Evolutionary conservation across 106 monocot genomes (phyloP).

Genomic region (Dioscorea zingiberensis): DNA sequence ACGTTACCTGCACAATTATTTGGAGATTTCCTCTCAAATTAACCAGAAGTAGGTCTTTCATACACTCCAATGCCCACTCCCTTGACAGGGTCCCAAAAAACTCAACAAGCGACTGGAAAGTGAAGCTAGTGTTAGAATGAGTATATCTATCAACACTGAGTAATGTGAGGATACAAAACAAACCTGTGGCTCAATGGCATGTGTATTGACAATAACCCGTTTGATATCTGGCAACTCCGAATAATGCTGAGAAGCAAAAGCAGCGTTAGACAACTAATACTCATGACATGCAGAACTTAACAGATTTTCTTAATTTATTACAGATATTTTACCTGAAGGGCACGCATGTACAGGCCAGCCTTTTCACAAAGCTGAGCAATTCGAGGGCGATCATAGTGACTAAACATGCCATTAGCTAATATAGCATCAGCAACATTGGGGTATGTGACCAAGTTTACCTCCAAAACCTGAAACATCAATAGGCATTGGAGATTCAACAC

Average conservation of each 20-base stretch:
- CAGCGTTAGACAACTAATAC: not conserved
- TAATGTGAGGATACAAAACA: slow-evolving; percentile 12
- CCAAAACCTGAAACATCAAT: slow-evolving; percentile 55
- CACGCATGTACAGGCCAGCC: slow-evolving; percentile 86
- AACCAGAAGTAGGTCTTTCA: slow-evolving; percentile 94
- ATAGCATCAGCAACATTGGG: slow-evolving; percentile 99
- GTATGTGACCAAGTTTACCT: slow-evolving; percentile 97
- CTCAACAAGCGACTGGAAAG: slow-evolving; percentile 77
- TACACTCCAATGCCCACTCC: slow-evolving; percentile 98
- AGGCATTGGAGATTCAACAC: not conserved
- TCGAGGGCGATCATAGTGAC: slow-evolving; percentile 95
- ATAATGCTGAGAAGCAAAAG: slow-evolving; percentile 62
- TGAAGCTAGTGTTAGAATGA: not conserved
- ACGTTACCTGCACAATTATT: slow-evolving; percentile 88
- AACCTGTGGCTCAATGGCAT: slow-evolving; percentile 99
- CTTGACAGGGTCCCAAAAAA: slow-evolving; percentile 97
- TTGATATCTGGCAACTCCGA: slow-evolving; percentile 94
- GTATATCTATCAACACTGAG: not conserved
- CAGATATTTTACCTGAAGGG: slow-evolving; percentile 68
- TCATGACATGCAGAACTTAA: not conserved
- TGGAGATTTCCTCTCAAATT: slow-evolving; percentile 99
- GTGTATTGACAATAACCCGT: slow-evolving; percentile 98
- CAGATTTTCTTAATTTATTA: not conserved
- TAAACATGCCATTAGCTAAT: slow-evolving; percentile 99
- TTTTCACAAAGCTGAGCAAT: slow-evolving; percentile 97